phyloP scores from a whole-genome alignment of 305 asterid genomes.

The Fraxinus platypoda region DNA sequence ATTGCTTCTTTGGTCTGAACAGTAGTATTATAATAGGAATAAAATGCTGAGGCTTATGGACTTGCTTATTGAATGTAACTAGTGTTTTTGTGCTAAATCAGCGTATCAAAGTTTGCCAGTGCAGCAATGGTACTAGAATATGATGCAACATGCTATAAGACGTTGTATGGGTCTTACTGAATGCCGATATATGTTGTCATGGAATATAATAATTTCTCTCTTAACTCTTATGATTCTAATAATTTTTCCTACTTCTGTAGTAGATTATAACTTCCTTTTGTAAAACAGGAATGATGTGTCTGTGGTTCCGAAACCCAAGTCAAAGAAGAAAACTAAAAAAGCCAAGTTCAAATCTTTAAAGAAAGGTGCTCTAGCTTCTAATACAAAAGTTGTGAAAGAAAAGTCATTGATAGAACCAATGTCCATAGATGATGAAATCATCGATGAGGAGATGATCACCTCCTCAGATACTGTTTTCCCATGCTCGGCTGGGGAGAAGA shows the following conservation, averaged over 20 bases:
- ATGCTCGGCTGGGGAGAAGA: constrained; percentile 52
- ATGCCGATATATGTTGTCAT: background rate
- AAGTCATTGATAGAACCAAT: constrained; percentile 60
- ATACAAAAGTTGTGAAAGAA: constrained; percentile 47
- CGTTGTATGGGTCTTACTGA: background rate
- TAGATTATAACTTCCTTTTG: constrained; percentile 23
- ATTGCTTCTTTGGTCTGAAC: background rate
- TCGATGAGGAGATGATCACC: constrained; percentile 54
- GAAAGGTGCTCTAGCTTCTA: constrained; percentile 77
- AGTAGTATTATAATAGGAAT: constrained; percentile 9
- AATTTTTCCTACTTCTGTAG: constrained; percentile 16
- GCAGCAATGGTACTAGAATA: constrained; percentile 1
- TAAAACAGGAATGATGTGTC: constrained; percentile 54
- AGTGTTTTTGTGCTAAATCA: constrained; percentile 1
- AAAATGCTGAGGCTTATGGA: background rate
- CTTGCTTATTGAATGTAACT: background rate
- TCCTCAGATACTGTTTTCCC: constrained; percentile 64
- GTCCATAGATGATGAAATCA: constrained; percentile 63
- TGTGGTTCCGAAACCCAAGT: constrained; percentile 53
- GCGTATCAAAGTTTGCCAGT: background rate
- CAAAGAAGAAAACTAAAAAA: constrained; percentile 85
- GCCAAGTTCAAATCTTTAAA: constrained; percentile 92
- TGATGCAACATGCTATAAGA: background rate
- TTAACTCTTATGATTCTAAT: background rate
- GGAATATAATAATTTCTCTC: background rate